phyloP scores from a whole-genome alignment of 176 grass and related monocot species.

The Cenchrus americanus region DNA sequence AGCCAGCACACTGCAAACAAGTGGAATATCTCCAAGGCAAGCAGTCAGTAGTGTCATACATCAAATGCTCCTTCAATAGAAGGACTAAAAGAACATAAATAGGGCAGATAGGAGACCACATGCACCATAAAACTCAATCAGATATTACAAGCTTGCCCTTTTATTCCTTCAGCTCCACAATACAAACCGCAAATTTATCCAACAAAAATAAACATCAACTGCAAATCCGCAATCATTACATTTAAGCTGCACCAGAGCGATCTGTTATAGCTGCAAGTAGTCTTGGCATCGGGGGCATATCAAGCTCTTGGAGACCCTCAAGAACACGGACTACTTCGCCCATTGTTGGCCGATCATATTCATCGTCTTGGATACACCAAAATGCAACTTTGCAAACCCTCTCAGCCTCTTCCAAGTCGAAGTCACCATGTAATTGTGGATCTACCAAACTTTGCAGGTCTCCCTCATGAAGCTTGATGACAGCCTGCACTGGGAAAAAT shows the following conservation, averaged over 20 bases:
- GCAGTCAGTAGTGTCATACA: not conserved
- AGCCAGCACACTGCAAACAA: not conserved
- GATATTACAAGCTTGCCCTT: not conserved
- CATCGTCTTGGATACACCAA: constrained; percentile 25
- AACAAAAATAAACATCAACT: not conserved
- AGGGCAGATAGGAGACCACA: not conserved
- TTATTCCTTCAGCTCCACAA: not conserved
- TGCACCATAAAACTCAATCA: not conserved
- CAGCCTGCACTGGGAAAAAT: constrained; percentile 38
- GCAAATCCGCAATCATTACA: not conserved
- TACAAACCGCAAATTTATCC: not conserved
- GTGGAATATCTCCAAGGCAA: not conserved
- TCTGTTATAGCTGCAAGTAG: not conserved
- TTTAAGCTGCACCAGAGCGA: not conserved
- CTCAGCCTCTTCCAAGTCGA: not conserved
- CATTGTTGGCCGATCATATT: constrained; percentile 37
- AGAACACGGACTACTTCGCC: constrained; percentile 39
- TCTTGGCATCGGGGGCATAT: constrained; percentile 8
- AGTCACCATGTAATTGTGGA: not conserved
- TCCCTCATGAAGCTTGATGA: constrained; percentile 19
- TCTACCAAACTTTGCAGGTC: not conserved
- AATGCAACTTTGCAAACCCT: constrained; percentile 17
- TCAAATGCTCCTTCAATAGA: not conserved
- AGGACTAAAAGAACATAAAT: not conserved
- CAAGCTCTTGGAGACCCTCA: constrained; percentile 22